Conservation (phyloP, 1,284 basidiomycete genomes). For the Rhodotorula sp. region DNA sequence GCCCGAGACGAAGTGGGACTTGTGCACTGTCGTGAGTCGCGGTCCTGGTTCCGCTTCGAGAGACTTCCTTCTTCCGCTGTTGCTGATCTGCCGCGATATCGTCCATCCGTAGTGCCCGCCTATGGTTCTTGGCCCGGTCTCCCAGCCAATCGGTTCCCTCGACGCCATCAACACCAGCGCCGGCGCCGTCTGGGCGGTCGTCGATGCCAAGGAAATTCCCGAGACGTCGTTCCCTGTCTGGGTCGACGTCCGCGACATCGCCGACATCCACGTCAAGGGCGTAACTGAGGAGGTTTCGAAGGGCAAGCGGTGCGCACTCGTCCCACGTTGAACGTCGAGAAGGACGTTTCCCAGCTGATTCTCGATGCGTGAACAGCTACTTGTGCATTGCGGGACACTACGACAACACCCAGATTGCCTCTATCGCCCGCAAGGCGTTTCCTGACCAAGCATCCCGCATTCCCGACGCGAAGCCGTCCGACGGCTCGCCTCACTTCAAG, state of each 20-base stretch:
- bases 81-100: background rate
- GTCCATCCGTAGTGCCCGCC: background rate
- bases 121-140: conserved; percentile 49
- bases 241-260: conserved; percentile 66
- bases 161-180: conserved; percentile 60
- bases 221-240: conserved; percentile 48
- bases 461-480: conserved; percentile 24
- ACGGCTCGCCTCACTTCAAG: conserved; percentile 37
- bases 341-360: background rate
- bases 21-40: conserved; percentile 2
- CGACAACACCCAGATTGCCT: conserved; percentile 41
- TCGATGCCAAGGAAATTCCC: conserved; percentile 49
- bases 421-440: conserved; percentile 41
- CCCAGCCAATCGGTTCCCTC: conserved; percentile 57
- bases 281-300: conserved; percentile 60
- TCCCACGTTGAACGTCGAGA: background rate
- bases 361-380: conserved; percentile 37
- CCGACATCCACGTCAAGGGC: conserved; percentile 60
- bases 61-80: too few species aligned
- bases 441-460: conserved; percentile 41
- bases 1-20: conserved; percentile 52
- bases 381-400: conserved; percentile 37
- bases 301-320: conserved; percentile 54
- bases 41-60: too few species aligned
- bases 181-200: conserved; percentile 49